Conservation (phyloP, 768 basidiomycete species). For the Kwoniella botswanensis region DNA sequence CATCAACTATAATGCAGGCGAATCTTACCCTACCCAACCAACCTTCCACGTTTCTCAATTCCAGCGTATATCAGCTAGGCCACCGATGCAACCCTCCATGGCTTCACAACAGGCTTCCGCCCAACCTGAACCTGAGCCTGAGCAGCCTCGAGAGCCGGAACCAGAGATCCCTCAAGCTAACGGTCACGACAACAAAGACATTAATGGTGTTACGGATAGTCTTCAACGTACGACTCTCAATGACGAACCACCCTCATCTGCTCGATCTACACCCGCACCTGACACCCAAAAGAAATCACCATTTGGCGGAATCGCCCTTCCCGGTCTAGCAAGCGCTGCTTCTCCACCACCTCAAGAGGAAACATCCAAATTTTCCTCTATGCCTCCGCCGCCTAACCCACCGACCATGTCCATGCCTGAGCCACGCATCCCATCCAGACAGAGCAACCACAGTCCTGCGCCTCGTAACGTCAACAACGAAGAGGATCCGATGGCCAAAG, state of each 20-base stretch:
- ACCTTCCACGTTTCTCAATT: slow-evolving; percentile 58
- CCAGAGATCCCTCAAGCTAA: slow-evolving; percentile 11
- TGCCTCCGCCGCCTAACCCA: slow-evolving; percentile 46
- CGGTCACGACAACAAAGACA: slow-evolving; percentile 2
- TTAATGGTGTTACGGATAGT: slow-evolving; percentile 28
- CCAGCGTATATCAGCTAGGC: slow-evolving; percentile 64
- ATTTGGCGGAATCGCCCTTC: slow-evolving; percentile 53
- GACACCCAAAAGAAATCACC: slow-evolving; percentile 32
- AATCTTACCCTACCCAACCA: slow-evolving; percentile 61
- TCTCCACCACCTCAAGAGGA: slow-evolving; percentile 27
- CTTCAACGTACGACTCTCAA: slow-evolving; percentile 28
- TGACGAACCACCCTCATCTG: slow-evolving; percentile 21
- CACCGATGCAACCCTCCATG: slow-evolving; percentile 44
- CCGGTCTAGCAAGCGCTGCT: slow-evolving; percentile 45
- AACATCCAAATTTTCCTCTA: slow-evolving; percentile 28
- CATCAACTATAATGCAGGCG: slow-evolving; percentile 69
- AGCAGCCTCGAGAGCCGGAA: slow-evolving; percentile 1
- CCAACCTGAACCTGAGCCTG: slow-evolving; percentile 14
- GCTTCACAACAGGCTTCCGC: slow-evolving; percentile 3
- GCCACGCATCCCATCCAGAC: slow-evolving; percentile 46
- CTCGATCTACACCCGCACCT: slow-evolving; percentile 5
- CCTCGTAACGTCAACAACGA: slow-evolving; percentile 52
- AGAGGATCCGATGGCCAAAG: slow-evolving; percentile 60
- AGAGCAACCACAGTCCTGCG: slow-evolving; percentile 30
- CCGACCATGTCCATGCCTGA: slow-evolving; percentile 50